phyloP scores from a whole-genome alignment of 306 rosid species.

The Dryas alaskensis region DNA sequence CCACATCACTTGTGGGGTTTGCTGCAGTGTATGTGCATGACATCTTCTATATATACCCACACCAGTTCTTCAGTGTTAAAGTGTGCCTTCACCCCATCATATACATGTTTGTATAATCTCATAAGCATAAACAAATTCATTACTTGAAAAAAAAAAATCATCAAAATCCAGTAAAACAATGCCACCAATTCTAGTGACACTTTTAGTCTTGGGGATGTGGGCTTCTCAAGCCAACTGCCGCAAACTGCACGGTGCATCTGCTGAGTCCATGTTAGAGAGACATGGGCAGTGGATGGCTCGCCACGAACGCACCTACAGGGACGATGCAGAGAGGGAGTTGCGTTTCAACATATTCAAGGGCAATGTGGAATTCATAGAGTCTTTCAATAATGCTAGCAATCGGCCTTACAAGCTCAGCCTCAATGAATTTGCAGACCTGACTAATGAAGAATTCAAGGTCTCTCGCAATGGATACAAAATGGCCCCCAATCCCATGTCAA shows the following conservation, averaged over 20 bases:
- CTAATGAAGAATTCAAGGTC: slow-evolving; percentile 40
- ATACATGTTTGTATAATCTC: neutral
- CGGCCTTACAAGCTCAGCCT: slow-evolving; percentile 32
- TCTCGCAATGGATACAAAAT: slow-evolving; percentile 28
- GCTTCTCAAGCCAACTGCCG: slow-evolving; percentile 27
- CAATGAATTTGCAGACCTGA: slow-evolving; percentile 38
- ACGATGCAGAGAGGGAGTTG: slow-evolving; percentile 30
- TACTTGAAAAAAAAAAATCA: neutral
- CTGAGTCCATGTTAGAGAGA: slow-evolving; percentile 8
- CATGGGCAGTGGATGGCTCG: slow-evolving; percentile 37
- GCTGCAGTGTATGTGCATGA: neutral
- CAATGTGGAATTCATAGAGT: slow-evolving; percentile 35
- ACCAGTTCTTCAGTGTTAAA: neutral
- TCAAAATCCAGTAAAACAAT: neutral
- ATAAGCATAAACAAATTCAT: too few species aligned
- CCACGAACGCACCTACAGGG: slow-evolving; percentile 1
- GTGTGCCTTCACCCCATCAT: neutral
- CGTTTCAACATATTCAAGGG: slow-evolving; percentile 33
- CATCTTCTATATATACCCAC: neutral
- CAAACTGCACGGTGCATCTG: slow-evolving; percentile 13
- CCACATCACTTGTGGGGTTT: neutral
- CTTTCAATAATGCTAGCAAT: slow-evolving; percentile 32
- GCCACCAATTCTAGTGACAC: neutral
- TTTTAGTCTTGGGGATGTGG: slow-evolving; percentile 15
- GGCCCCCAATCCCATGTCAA: neutral